phyloP scores from a whole-genome alignment of 1,284 basidiomycete species.

The Trichosporon faecale region DNA sequence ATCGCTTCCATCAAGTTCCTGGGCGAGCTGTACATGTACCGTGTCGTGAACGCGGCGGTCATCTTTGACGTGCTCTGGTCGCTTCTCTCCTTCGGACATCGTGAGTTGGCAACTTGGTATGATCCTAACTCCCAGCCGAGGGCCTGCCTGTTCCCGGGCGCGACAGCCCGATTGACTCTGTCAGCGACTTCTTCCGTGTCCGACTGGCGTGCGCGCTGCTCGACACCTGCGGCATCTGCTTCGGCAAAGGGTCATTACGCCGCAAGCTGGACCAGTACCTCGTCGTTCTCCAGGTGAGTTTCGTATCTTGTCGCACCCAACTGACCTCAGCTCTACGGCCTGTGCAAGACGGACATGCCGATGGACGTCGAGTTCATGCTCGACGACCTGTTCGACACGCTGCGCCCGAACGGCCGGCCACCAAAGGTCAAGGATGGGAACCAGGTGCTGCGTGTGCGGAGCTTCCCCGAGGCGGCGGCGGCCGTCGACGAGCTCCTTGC shows the following conservation, averaged over 20 bases:
- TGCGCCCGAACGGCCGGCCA: conserved; percentile 66
- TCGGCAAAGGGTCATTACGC: conserved; percentile 84
- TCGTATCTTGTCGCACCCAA: background rate
- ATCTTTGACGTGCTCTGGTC: conserved; percentile 95
- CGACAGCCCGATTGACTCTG: conserved; percentile 74
- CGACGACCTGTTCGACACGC: conserved; percentile 82
- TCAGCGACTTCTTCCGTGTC: conserved; percentile 93
- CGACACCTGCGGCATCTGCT: conserved; percentile 97
- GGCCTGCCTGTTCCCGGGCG: conserved; percentile 82
- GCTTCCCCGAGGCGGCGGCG: conserved; percentile 74
- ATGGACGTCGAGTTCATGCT: conserved; percentile 99
- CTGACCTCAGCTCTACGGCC: conserved; percentile 68
- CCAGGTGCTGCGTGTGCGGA: conserved; percentile 59
- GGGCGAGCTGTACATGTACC: conserved; percentile 95
- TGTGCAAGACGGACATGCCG: conserved; percentile 80
- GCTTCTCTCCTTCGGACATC: conserved; percentile 91
- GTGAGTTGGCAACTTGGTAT: conserved; percentile 58
- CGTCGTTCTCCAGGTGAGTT: conserved; percentile 80
- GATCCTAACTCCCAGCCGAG: conserved; percentile 58
- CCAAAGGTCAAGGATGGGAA: conserved; percentile 24
- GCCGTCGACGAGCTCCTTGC: conserved; percentile 87
- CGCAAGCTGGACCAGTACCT: conserved; percentile 91
- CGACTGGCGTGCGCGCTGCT: conserved; percentile 86
- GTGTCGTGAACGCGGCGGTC: conserved; percentile 81
- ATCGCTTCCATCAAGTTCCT: conserved; percentile 89